Evolutionary conservation across 352 stramenopile species (phyloP), one percentile per base, ranked within the genome.

Genomic region (Pythium folliculosum): DNA sequence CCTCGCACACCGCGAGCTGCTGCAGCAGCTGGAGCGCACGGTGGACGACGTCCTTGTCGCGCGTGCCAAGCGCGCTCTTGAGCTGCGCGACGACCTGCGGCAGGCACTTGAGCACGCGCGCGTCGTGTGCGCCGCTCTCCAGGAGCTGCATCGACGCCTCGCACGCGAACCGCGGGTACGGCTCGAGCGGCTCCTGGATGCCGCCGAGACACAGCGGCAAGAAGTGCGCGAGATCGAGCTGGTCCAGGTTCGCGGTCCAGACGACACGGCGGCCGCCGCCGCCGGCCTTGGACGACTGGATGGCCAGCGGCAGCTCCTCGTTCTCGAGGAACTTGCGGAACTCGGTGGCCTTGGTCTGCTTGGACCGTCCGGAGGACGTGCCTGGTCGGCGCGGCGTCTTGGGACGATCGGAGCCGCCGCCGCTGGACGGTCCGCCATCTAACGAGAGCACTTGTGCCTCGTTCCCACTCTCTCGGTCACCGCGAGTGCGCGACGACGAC

Each of bases 311-410:
- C 7, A 94, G 74, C 47, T 91, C 84, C 14, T 89, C 71, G 23
- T 77, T 81, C 48, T 92, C 84, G 30, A 91, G 67, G 54, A 81
- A 91, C 56, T 80, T 80, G 25, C 86, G 84, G 63, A 94, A 94
- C 57, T 92, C 84, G 62, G 81, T 91, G 35, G 77, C 63, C 50
- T 89, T 89, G 6, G 48, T n/a, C 40, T 72, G 44, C 65, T 90
- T 84, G 50, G 70, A 77, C 16, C 79, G 69, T 8, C 82, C 83
- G 0, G 77, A 84, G 14, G 80, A 88, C 7, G 82, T 82, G 17
- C 60, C 77, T 1, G 81, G 77, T 0, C 82, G 76, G 27, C 59
- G 59, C 27, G 60, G 60, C 12, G 60, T 73, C 60, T 73, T 73
- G 35, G 67, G 67, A 0, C 60, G 53, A 35, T 49, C 49, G 22